These are phyloP conservation scores for Colletotrichum incanum DNA, from an alignment of 2,329 filamentous ascomycete species.

Conservation along the genomic window DNA sequence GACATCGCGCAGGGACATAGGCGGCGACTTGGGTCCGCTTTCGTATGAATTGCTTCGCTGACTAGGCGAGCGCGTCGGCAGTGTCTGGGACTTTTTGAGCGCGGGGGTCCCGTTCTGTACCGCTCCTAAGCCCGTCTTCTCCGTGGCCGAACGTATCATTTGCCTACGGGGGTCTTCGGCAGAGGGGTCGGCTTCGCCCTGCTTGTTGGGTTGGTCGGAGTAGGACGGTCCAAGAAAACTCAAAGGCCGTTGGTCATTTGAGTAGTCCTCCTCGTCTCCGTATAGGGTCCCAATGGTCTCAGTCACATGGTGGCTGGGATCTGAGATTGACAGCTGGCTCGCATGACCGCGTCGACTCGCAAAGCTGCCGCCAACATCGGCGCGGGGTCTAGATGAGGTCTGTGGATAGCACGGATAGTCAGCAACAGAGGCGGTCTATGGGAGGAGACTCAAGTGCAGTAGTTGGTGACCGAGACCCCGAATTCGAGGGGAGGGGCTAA, in stretches of 20 bases:
- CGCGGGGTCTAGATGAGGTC: conserved; percentile 72
- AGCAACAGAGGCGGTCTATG: conserved; percentile 36
- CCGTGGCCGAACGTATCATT: conserved; percentile 63
- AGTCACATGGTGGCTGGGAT: conserved; percentile 94
- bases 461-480: conserved; percentile 11
- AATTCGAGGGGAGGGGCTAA: background rate
- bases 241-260: conserved; percentile 73
- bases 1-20: conserved; percentile 67
- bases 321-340: conserved; percentile 79
- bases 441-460: conserved; percentile 9
- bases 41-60: conserved; percentile 62
- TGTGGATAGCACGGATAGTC: conserved; percentile 50
- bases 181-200: conserved; percentile 47
- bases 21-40: conserved; percentile 64
- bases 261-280: conserved; percentile 80
- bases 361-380: conserved; percentile 71
- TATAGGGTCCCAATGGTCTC: conserved; percentile 95
- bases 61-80: conserved; percentile 57
- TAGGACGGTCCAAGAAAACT: conserved; percentile 78
- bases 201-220: conserved; percentile 64
- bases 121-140: conserved; percentile 54
- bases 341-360: conserved; percentile 72
- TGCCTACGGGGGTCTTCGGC: conserved; percentile 57
- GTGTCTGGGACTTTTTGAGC: conserved; percentile 61
- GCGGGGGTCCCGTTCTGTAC: conserved; percentile 50